Conservation (phyloP, 495 filamentous ascomycete species). For the Aspergillus haitiensis region DNA sequence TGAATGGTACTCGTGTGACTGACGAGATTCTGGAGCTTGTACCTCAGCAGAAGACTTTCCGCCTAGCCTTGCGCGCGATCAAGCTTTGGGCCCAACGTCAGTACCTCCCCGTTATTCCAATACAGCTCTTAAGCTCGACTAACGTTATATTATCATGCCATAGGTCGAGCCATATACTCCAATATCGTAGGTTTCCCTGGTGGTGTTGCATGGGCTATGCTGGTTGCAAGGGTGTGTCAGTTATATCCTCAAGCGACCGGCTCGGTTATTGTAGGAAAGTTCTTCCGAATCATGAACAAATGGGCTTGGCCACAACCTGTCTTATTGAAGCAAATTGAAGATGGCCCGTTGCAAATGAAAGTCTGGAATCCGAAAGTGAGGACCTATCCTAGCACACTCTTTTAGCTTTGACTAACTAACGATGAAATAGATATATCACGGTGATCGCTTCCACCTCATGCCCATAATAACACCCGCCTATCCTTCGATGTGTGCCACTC, state of each 20-base stretch:
- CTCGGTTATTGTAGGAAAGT: slow-evolving; percentile 82
- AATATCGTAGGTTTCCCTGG: slow-evolving; percentile 96
- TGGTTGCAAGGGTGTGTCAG: slow-evolving; percentile 93
- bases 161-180: slow-evolving; percentile 82
- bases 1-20: slow-evolving; percentile 92
- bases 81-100: slow-evolving; percentile 93
- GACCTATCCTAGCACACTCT: background rate
- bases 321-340: slow-evolving; percentile 83
- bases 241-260: slow-evolving; percentile 92
- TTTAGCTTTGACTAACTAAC: background rate
- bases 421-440: slow-evolving; percentile 65
- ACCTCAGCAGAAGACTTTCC: slow-evolving; percentile 84
- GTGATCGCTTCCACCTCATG: slow-evolving; percentile 85
- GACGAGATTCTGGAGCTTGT: slow-evolving; percentile 87
- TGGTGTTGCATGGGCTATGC: slow-evolving; percentile 96
- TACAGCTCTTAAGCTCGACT: background rate
- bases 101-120: slow-evolving; percentile 16
- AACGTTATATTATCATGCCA: background rate
- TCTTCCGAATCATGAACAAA: slow-evolving; percentile 85
- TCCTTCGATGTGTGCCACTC: slow-evolving; percentile 93
- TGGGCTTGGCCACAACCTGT: slow-evolving; percentile 96
- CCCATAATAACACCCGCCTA: slow-evolving; percentile 96
- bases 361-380: slow-evolving; percentile 93
- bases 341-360: slow-evolving; percentile 72
- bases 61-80: slow-evolving; percentile 81